Base-by-base conservation (phyloP, 371 early-diverging fungal species). In the Entomophthora muscae region DNA sequence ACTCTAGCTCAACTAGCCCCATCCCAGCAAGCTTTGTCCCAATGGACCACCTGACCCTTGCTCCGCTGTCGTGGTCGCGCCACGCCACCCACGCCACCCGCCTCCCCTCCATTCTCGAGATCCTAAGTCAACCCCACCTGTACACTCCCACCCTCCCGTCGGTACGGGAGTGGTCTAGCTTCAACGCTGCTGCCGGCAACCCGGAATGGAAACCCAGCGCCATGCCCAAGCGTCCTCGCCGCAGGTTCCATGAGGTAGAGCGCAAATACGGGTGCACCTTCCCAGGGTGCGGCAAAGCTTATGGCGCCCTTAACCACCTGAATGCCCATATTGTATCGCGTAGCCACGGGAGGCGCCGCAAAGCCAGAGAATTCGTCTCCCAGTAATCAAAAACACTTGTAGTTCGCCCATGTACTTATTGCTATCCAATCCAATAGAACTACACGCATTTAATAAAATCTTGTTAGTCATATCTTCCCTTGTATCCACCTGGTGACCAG, bases 261-360 rank as follows among this genome's bases (percentile, higher is more conserved):
- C 79, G 86, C 23, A 68, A 81, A 21, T 86, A 84, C 65, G 75
- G 74, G 53, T 86, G 86, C 69, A 79, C 73, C 64, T 80, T 70
- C 67, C 75, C 70, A 1, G 80, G 79, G 23, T 86, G 86, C 63
- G 72, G 76, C 22, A 86, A 86, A 66, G 67, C 78, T 1, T 86
- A 86, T 66, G 86, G 86, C 28, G 84, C 86, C 1, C 67, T 86
- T n/a, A 86, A 86, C 66, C 86, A 86, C 70, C 69, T 86, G n/a
- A 86, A 86, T 67, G 81, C 83, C 28, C 86, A 86, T 66, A 81
- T 86, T 23, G 76, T 70, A 33, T 81, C 83, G 81, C 83, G 84
- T 67, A 75, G 75, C 64, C 86, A 86, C 64, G 86, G 77, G 7
- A n/a, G 24, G 27, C 24, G 30, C 12, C 53, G 63, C 29, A 53